Evolutionary conservation across 768 basidiomycete species (phyloP).

Genomic region (Tylopilus vinaceipallidus): DNA sequence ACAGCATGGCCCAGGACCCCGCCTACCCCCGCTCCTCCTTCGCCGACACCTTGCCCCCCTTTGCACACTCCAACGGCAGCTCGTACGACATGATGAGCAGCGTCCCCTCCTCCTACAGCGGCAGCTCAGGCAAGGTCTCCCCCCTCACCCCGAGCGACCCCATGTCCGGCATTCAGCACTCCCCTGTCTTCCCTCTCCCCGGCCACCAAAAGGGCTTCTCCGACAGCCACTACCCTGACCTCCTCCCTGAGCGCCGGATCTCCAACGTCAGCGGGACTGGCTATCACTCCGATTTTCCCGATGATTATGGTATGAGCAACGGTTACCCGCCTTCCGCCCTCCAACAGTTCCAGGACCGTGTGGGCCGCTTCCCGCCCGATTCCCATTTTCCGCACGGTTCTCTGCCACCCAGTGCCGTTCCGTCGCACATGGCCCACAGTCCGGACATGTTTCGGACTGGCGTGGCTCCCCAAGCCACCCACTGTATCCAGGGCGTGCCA

Average conservation of each 20-base stretch:
- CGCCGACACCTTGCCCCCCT: conserved; percentile 57
- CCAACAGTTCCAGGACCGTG: conserved; percentile 59
- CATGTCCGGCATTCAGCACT: conserved; percentile 54
- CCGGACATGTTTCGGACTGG: conserved; percentile 58
- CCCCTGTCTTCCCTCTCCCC: conserved; percentile 47
- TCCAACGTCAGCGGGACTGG: conserved; percentile 41
- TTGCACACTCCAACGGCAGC: conserved; percentile 48
- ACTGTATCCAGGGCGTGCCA: conserved; percentile 51
- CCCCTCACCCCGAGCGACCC: conserved; percentile 71
- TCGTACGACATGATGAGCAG: conserved; percentile 67
- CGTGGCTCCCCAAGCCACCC: conserved; percentile 71
- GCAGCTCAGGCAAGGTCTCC: conserved; percentile 70
- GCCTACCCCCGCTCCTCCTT: conserved; percentile 62
- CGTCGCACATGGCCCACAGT: conserved; percentile 50
- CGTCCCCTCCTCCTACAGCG: conserved; percentile 56
- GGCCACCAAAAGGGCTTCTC: conserved; percentile 55
- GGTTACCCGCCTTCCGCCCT: conserved; percentile 50
- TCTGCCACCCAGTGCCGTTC: conserved; percentile 39
- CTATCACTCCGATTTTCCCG: conserved; percentile 60
- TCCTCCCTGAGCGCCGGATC: conserved; percentile 57
- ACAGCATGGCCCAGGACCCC: conserved; percentile 51
- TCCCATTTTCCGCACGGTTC: conserved; percentile 47
- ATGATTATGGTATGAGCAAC: conserved; percentile 56
- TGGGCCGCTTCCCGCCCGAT: conserved; percentile 55
- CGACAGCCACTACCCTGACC: conserved; percentile 54